Evolutionary conservation across 108 stramenopile genomes (phyloP).

Genomic region (Stephanodiscus minutulus): DNA sequence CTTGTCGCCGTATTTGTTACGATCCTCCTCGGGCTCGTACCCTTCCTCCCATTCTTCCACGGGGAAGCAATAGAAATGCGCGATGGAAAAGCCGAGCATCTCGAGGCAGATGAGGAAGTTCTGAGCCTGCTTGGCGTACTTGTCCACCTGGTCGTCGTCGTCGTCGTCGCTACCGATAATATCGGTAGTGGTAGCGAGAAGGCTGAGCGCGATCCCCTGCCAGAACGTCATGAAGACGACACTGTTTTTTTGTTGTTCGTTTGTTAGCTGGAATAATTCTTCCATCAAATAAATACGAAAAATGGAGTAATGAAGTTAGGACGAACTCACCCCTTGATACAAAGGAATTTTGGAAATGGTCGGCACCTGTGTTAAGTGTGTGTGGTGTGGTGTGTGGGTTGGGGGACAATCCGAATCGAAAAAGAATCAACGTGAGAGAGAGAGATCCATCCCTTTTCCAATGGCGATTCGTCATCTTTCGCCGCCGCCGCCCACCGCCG

Average conservation of each 20-base stretch:
- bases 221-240: slow-evolving; percentile 92
- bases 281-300: background rate
- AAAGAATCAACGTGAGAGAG: background rate
- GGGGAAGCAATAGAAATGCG: slow-evolving; percentile 94
- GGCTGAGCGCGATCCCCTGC: slow-evolving; percentile 81
- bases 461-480: background rate
- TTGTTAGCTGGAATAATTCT: background rate
- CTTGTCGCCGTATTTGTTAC: slow-evolving; percentile 79
- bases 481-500: background rate
- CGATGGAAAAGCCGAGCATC: slow-evolving; percentile 90
- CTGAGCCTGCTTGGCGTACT: slow-evolving; percentile 80
- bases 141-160: slow-evolving; percentile 40
- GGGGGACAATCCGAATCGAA: background rate
- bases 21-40: slow-evolving; percentile 64
- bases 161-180: slow-evolving; percentile 52
- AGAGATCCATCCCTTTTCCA: background rate
- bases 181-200: slow-evolving; percentile 75
- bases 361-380: slow-evolving; percentile 59
- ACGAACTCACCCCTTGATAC: slow-evolving; percentile 57
- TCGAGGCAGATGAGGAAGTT: slow-evolving; percentile 95
- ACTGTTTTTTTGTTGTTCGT: background rate
- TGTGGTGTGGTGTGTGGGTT: background rate
- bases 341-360: slow-evolving; percentile 89
- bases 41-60: slow-evolving; percentile 90
- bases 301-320: background rate